These are phyloP conservation scores for Arctostaphylos glauca DNA, from an alignment of 148 eudicot genomes.

Conservation along the genomic window DNA sequence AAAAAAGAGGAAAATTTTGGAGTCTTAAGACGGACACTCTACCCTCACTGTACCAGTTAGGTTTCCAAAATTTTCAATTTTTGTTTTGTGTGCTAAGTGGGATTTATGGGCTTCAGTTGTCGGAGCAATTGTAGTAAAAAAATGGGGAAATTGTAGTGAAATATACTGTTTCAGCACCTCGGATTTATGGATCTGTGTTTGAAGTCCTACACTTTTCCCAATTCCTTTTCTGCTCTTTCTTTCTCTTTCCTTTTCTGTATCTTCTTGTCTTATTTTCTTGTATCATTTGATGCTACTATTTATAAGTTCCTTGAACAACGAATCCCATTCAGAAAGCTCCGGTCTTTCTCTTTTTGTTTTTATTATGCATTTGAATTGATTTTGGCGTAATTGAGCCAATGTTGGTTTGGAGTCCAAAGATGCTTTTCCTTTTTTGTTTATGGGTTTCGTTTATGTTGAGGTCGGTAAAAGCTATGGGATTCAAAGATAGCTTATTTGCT, in stretches of 20 bases:
- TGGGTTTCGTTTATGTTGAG: not conserved
- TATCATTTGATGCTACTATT: not conserved
- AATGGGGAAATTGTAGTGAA: not conserved
- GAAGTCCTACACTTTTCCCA: not conserved
- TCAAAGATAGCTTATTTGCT: not conserved
- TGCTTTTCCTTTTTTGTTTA: not conserved
- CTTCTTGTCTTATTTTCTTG: not conserved
- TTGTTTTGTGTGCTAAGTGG: not conserved
- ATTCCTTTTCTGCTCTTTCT: not conserved
- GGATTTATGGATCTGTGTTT: not conserved
- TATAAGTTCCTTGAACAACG: not conserved
- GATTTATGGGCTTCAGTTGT: constrained; percentile 6
- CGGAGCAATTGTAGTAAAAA: not conserved
- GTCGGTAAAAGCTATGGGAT: no score
- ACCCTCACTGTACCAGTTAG: not conserved
- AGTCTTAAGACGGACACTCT: constrained; percentile 2
- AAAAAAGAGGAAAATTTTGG: not conserved
- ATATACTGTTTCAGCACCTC: not conserved
- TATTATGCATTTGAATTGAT: not conserved
- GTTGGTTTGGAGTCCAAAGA: not conserved
- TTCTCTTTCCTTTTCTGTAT: not conserved
- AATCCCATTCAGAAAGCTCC: not conserved
- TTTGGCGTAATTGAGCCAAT: not conserved
- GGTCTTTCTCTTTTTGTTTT: not conserved
- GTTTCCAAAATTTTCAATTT: not conserved